These are phyloP conservation scores for Dendrobium officinale DNA, from an alignment of 106 monocot genomes.

Conservation along the genomic window DNA sequence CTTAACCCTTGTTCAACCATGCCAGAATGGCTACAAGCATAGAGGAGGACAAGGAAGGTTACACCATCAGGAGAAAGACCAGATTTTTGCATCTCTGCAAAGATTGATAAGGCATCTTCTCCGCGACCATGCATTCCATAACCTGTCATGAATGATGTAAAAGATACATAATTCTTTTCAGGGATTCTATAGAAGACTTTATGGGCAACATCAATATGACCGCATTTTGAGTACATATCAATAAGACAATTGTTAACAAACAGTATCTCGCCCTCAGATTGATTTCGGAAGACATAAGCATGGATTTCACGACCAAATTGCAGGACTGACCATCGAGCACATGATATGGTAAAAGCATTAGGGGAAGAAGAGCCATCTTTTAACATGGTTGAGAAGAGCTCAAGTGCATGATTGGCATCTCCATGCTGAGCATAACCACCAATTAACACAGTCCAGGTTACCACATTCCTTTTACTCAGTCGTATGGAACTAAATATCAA, in stretches of 20 bases:
- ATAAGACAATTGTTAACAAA: constrained; percentile 69
- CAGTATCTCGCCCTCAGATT: constrained; percentile 18
- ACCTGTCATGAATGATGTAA: constrained; percentile 76
- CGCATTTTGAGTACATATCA: constrained; percentile 86
- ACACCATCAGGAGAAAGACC: constrained; percentile 53
- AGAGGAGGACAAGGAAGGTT: constrained; percentile 72
- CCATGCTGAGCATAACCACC: constrained; percentile 88
- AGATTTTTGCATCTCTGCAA: constrained; percentile 46
- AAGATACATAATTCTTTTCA: constrained; percentile 51
- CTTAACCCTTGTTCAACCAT: constrained; percentile 58
- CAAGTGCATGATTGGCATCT: constrained; percentile 56
- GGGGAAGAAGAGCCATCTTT: constrained; percentile 20
- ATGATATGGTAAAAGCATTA: constrained; percentile 72
- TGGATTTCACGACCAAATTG: constrained; percentile 67
- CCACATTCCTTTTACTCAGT: constrained; percentile 37
- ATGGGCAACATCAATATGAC: constrained; percentile 45
- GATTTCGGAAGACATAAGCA: constrained; percentile 41
- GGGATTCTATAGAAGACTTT: constrained; percentile 51
- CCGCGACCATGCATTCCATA: constrained; percentile 76
- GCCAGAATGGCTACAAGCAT: constrained; percentile 84
- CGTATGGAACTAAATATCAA: constrained; percentile 41
- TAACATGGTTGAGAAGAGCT: constrained; percentile 63
- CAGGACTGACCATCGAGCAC: constrained; percentile 42
- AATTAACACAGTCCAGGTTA: constrained; percentile 90
- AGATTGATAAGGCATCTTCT: constrained; percentile 42